A percentile compares a stretch with the other conserved stretches of the same genome.
phyloP scores from a whole-genome alignment of 2,329 filamentous ascomycete genomes.

The Colletotrichum euphorbiae region DNA sequence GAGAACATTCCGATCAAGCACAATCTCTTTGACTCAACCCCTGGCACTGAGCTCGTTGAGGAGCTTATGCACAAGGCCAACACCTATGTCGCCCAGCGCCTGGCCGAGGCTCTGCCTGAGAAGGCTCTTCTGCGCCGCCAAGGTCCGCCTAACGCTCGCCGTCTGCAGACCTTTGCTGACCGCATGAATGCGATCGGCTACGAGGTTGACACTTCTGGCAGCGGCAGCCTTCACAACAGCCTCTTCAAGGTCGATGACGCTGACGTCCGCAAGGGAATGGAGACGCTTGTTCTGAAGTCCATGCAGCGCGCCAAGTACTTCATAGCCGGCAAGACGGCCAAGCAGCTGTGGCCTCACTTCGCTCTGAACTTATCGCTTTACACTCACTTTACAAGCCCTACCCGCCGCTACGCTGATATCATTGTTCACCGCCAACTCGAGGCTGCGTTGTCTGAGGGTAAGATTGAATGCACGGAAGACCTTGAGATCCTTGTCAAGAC shows the following conservation, averaged over 20 bases:
- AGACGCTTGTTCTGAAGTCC: slow-evolving; percentile 92
- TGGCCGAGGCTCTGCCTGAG: slow-evolving; percentile 83
- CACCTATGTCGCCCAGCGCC: slow-evolving; percentile 85
- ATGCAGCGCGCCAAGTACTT: slow-evolving; percentile 98
- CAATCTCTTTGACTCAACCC: slow-evolving; percentile 93
- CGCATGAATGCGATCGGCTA: slow-evolving; percentile 93
- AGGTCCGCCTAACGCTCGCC: slow-evolving; percentile 84
- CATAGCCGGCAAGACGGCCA: slow-evolving; percentile 81
- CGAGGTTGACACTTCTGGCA: slow-evolving; percentile 89
- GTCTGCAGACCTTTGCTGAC: slow-evolving; percentile 90
- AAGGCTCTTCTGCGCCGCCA: slow-evolving; percentile 94
- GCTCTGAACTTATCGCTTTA: slow-evolving; percentile 92
- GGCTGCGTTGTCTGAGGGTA: slow-evolving; percentile 82
- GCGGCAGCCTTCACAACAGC: slow-evolving; percentile 91
- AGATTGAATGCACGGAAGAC: slow-evolving; percentile 89
- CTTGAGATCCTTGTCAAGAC: slow-evolving; percentile 90
- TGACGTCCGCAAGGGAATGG: slow-evolving; percentile 96
- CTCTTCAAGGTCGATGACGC: slow-evolving; percentile 91
- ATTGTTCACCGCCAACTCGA: slow-evolving; percentile 96
- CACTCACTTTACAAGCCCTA: slow-evolving; percentile 97
- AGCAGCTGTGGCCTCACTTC: slow-evolving; percentile 88
- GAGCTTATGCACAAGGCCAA: slow-evolving; percentile 96
- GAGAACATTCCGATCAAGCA: slow-evolving; percentile 97
- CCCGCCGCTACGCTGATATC: slow-evolving; percentile 93
- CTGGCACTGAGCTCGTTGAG: slow-evolving; percentile 92